A percentile compares a stretch with the other conserved stretches of the same genome.
Conservation (phyloP, 345 rosid genomes). For the Eucalyptus sp. region DNA sequence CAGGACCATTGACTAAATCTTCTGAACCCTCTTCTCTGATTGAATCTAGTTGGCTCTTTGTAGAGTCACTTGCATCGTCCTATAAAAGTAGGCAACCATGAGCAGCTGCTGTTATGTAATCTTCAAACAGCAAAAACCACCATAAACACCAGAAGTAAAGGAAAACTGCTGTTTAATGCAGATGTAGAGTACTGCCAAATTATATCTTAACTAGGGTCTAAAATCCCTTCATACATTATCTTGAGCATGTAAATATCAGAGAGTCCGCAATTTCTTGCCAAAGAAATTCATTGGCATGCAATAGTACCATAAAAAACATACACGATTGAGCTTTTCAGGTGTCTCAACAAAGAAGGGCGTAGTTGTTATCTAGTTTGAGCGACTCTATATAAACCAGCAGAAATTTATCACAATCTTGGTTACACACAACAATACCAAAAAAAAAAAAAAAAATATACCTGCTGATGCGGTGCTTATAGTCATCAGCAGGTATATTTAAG, state of each 20-base stretch:
- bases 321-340: not conserved
- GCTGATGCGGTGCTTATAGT: too few species aligned
- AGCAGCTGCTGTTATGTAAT: not conserved
- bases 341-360: not conserved
- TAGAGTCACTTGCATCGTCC: conserved; percentile 19
- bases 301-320: not conserved
- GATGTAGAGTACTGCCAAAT: not conserved
- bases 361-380: not conserved
- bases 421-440: not conserved
- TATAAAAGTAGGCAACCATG: not conserved
- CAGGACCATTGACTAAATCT: conserved; percentile 57
- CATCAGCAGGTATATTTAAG: not conserved
- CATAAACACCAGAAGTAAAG: not conserved
- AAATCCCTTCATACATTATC: not conserved
- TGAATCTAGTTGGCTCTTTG: conserved; percentile 34
- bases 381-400: not conserved
- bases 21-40: conserved; percentile 27
- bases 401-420: not conserved
- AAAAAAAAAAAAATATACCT: too few species aligned
- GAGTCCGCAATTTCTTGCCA: not conserved
- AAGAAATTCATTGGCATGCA: not conserved
- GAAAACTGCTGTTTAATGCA: not conserved
- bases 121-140: not conserved
- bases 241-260: not conserved
- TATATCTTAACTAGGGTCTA: not conserved